Conservation (phyloP, 2,329 filamentous ascomycete species). For the Aspergillus terreus region DNA sequence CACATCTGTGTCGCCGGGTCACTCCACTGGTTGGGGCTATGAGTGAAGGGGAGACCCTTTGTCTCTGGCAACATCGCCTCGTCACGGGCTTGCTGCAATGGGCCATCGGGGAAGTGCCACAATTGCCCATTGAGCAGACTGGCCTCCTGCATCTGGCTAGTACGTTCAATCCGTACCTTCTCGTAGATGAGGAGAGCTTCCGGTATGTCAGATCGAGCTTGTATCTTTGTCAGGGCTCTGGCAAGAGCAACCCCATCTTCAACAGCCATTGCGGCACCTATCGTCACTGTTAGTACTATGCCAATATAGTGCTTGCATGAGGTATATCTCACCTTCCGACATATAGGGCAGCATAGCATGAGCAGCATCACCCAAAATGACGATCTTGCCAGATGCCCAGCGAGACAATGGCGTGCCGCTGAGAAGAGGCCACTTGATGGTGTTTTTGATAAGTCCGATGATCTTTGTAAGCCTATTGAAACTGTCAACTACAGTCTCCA, state of each 20-base stretch:
- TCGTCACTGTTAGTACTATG: background rate
- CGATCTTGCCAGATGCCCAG: slow-evolving; percentile 25
- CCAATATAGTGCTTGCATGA: background rate
- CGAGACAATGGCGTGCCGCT: slow-evolving; percentile 11
- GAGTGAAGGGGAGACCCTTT: slow-evolving; percentile 31
- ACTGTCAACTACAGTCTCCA: background rate
- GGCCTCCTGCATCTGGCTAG: slow-evolving; percentile 42
- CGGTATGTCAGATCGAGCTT: slow-evolving; percentile 21
- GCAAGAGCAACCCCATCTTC: slow-evolving; percentile 43
- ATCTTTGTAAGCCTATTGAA: slow-evolving; percentile 23
- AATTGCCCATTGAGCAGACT: slow-evolving; percentile 46
- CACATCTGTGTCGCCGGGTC: slow-evolving; percentile 46
- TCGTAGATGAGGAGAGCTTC: slow-evolving; percentile 38
- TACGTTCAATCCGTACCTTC: slow-evolving; percentile 30
- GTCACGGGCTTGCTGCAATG: slow-evolving; percentile 41
- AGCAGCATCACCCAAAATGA: slow-evolving; percentile 42
- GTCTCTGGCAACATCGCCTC: slow-evolving; percentile 41
- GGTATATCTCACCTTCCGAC: slow-evolving; percentile 27
- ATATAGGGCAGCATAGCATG: slow-evolving; percentile 46
- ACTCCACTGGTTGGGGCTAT: slow-evolving; percentile 49
- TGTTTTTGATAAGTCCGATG: slow-evolving; percentile 16
- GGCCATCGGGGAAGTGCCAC: slow-evolving; percentile 48
- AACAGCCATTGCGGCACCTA: slow-evolving; percentile 43
- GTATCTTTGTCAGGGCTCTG: slow-evolving; percentile 27
- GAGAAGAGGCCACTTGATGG: slow-evolving; percentile 24